Base-by-base conservation (phyloP, 371 early-diverging fungal genomes). In the Paramicrosporidium saccamoebae region DNA sequence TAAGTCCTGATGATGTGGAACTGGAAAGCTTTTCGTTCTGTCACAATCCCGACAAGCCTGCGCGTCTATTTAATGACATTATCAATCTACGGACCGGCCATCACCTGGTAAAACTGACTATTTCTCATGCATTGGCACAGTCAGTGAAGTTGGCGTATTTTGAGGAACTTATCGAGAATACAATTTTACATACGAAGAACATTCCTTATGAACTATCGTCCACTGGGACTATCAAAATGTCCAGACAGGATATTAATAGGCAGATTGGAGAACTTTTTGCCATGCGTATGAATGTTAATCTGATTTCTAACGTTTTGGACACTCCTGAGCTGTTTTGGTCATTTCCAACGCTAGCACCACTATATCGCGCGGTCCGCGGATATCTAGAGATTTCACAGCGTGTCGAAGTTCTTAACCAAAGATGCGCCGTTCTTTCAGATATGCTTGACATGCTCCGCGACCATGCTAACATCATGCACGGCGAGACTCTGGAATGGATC, bases 1-100 rank as follows among this genome's bases (percentile, higher is more conserved):
- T 44, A 41, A 56, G 55, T 17, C 32, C 47, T 8, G 61, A 57
- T 12, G 73, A 72, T 30, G 51, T 74, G 20, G 72, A 79, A 37
- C 56, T 55, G n/a, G 86, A 90, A 28, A 75, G 75, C 35, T 73
- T 90, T 41, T 62, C 69, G 33, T 79, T 72, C 35, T 64, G 68
- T 30, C 79, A 79, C 46, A 71, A 64, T 39, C 27, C 38, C 14
- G 28, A 35, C 16, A 16, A 19, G 10, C 21, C 8, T 19, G 50
- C 55, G 8, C 46, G 55, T 12, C 59, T 66, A 16, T 69, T 54
- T 38, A 68, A 65, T 21, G 62, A 62, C 27, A 52, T 63, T 18
- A 65, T 73, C 19, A 62, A 65, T 6, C 33, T 73, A 23, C 55
- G 63, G 26, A 55, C 51, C 30, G 45, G 58, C 21, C 64, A 65